Base-by-base conservation (phyloP, 1,284 basidiomycete species). In the Cryptococcus sp. region DNA sequence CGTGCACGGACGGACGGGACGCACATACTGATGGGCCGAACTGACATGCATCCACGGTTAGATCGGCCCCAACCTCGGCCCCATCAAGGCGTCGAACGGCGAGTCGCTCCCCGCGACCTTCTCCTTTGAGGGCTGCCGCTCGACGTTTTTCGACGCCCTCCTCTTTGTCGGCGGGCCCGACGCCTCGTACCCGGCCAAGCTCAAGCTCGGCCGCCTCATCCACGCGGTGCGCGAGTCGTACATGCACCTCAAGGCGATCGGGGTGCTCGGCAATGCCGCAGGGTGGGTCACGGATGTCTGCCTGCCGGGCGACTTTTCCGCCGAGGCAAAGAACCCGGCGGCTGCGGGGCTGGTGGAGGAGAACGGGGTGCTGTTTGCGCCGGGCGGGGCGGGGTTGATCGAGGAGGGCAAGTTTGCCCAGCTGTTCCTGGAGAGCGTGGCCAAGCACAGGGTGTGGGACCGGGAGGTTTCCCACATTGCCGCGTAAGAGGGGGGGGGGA, bases 71-170 rank as follows among this genome's bases (percentile, higher is more conserved):
- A 82, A 83, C 42, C 83, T 87, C 43, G 86, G 85, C 18, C 75
- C 79, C 54, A 79, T 89, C 45, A 80, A 80, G 50, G 77, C 80
- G 1, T 79, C 79, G 6, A 62, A 58, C 47, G 70, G 69, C 36
- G 24, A 55, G 38, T 57, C 63, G 18, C 58, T 73, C 60, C 57
- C 57, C 20, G 62, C 70, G 40, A 63, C 70, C 42, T 69, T 70
- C 59, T 71, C 69, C 1, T 68, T 68, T 85, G 46, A 91, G 68
- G 85, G 86, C 9, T 85, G 86, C 69, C 81, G 88, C 46, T 88
- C 87, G 45, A 91, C 88, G 0, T 69, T 87, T 72, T 92, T 89
- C 65, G 89, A 91, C 71, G 87, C 87, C 0, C 62, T 91, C 58
- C 81, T 87, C 66, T 83, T 91, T 64, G 83, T 86, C 15, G 84